These are phyloP conservation scores for Cladosporium sp. DNA, from an alignment of 2,329 filamentous ascomycete genomes.

Conservation along the genomic window DNA sequence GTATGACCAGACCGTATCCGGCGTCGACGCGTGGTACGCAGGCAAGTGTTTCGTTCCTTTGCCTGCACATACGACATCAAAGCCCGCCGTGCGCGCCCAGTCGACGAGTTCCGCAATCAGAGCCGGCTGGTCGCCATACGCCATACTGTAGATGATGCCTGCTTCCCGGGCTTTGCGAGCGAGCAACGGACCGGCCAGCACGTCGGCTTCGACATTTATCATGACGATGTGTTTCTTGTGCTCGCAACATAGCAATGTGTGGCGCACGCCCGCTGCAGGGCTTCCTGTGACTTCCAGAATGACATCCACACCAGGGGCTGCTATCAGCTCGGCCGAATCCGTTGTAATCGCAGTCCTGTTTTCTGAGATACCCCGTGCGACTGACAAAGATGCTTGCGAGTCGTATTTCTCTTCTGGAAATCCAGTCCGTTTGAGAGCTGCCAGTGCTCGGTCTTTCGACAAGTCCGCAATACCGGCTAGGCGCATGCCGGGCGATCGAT, in stretches of 20 bases:
- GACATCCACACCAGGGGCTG: constrained; percentile 41
- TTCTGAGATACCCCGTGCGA: constrained; percentile 38
- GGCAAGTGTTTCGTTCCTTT: constrained; percentile 46
- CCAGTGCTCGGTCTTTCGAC: constrained; percentile 37
- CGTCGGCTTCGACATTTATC: constrained; percentile 46
- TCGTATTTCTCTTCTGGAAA: constrained; percentile 39
- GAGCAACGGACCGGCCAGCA: constrained; percentile 40
- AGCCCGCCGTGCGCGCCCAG: constrained; percentile 42
- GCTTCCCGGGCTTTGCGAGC: constrained; percentile 40
- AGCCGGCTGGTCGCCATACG: constrained; percentile 43
- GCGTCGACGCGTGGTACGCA: constrained; percentile 43
- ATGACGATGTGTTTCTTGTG: constrained; percentile 48
- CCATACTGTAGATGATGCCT: constrained; percentile 46
- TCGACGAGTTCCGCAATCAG: constrained; percentile 42
- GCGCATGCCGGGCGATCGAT: constrained; percentile 40
- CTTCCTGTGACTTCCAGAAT: constrained; percentile 43
- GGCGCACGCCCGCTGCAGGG: constrained; percentile 40
- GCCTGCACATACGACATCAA: constrained; percentile 42
- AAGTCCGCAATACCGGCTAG: constrained; percentile 43
- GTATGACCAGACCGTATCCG: constrained; percentile 44
- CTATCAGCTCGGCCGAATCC: constrained; percentile 39
- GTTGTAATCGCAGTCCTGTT: constrained; percentile 42
- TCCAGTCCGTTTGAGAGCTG: constrained; percentile 38
- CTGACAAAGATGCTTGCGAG: constrained; percentile 28
- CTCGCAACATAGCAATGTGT: constrained; percentile 42